A percentile compares a stretch with the other conserved stretches of the same genome.
These are phyloP conservation scores for Murraya paniculata DNA, from an alignment of 345 rosid genomes.

Conservation along the genomic window DNA sequence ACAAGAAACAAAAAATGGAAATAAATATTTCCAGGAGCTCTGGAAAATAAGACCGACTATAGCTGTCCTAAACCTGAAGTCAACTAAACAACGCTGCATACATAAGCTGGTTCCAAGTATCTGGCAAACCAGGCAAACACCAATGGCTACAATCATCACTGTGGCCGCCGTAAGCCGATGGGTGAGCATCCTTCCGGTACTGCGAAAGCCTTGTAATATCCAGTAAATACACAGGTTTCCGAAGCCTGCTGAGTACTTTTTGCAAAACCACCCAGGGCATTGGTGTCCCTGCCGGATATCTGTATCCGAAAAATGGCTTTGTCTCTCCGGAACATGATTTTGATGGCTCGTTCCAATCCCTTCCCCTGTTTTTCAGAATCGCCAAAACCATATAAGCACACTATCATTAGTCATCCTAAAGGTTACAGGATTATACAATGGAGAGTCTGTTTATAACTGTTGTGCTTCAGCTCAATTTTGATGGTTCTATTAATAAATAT, in stretches of 20 bases:
- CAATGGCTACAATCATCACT: slow-evolving; percentile 79
- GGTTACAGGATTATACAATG: not conserved
- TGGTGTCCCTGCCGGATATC: slow-evolving; percentile 76
- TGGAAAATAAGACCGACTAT: slow-evolving; percentile 17
- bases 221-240: slow-evolving; percentile 66
- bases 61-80: not conserved
- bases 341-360: slow-evolving; percentile 68
- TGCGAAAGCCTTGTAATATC: slow-evolving; percentile 69
- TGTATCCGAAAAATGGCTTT: slow-evolving; percentile 55
- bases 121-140: slow-evolving; percentile 98
- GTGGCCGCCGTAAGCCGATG: slow-evolving; percentile 47
- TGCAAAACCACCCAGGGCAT: slow-evolving; percentile 65
- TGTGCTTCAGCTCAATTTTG: not conserved
- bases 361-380: slow-evolving; percentile 46
- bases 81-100: slow-evolving; percentile 52
- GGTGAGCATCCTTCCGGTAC: slow-evolving; percentile 76
- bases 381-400: not conserved
- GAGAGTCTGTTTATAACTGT: not conserved
- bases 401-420: not conserved
- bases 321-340: slow-evolving; percentile 56
- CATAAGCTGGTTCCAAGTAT: slow-evolving; percentile 79
- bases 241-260: slow-evolving; percentile 66
- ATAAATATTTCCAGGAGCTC: not conserved
- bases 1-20: slow-evolving; percentile 1
- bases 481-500: no score